Evolutionary conservation across 129 eudicot species (phyloP).

Genomic region (Dittrichia graveolens): DNA sequence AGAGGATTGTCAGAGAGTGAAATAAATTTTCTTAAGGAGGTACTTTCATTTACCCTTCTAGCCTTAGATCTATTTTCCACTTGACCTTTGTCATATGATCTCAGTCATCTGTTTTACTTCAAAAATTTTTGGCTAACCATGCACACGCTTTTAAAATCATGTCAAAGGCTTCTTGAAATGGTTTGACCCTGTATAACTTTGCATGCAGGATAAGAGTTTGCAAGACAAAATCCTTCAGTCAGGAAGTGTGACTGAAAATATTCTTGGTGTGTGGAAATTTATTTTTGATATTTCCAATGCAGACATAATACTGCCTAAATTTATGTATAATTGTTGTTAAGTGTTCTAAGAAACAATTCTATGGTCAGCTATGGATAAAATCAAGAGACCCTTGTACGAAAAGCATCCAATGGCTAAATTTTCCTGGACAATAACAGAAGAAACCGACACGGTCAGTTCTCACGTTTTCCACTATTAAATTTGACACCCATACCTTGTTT

Average conservation of each 20-base stretch:
- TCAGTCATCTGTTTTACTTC: conserved; percentile 11
- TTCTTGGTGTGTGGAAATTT: conserved; percentile 59
- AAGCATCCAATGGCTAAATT: conserved; percentile 95
- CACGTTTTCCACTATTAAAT: background rate
- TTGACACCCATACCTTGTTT: background rate
- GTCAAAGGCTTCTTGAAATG: background rate
- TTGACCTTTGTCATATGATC: conserved; percentile 11
- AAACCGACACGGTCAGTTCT: conserved; percentile 76
- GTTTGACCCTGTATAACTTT: conserved; percentile 14
- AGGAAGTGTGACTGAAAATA: conserved; percentile 57
- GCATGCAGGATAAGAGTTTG: conserved; percentile 72
- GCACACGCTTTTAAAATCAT: conserved; percentile 4
- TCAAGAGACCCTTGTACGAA: conserved; percentile 82
- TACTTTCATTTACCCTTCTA: conserved; percentile 30
- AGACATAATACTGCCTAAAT: conserved; percentile 8
- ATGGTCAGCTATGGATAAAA: conserved; percentile 75
- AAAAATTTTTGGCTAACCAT: conserved; percentile 14
- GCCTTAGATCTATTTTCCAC: conserved; percentile 2
- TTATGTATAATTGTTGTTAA: conserved; percentile 6
- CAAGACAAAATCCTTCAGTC: conserved; percentile 72
- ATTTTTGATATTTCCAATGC: conserved; percentile 1
- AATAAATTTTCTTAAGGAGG: conserved; percentile 83
- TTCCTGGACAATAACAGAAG: conserved; percentile 88
- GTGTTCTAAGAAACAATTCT: conserved; percentile 26
- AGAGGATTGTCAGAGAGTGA: conserved; percentile 96